A percentile compares a stretch with the other conserved stretches of the same genome.
phyloP scores from a whole-genome alignment of 768 basidiomycete genomes.

The Kwoniella dendrophila region DNA sequence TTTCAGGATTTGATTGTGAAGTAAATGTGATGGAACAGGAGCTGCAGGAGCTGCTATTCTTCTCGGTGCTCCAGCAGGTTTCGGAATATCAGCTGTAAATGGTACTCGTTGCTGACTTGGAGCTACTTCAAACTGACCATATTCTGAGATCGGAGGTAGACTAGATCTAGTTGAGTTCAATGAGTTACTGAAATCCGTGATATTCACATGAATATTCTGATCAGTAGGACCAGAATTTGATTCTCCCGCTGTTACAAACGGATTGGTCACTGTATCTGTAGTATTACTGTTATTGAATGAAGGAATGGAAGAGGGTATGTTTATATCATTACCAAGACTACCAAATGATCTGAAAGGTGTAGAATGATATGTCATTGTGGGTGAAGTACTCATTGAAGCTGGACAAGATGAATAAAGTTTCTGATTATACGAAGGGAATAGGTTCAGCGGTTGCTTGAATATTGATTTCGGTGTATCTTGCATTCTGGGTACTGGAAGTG shows the following conservation, averaged over 20 bases:
- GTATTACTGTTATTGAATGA: conserved; percentile 24
- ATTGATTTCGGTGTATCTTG: background rate
- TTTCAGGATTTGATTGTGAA: background rate
- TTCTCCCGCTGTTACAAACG: too few species aligned
- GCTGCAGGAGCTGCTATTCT: conserved; percentile 33
- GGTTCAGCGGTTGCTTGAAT: background rate
- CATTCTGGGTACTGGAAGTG: background rate
- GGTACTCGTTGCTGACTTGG: too few species aligned
- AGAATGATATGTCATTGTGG: background rate
- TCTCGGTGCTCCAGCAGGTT: background rate
- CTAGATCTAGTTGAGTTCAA: too few species aligned
- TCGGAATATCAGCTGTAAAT: too few species aligned
- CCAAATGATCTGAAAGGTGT: conserved; percentile 32
- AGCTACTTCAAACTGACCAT: background rate
- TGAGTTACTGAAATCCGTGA: too few species aligned
- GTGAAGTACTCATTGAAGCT: conserved; percentile 20
- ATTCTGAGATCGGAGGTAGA: too few species aligned
- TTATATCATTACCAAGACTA: too few species aligned
- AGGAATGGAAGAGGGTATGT: too few species aligned
- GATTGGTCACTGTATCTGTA: too few species aligned
- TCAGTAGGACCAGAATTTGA: too few species aligned
- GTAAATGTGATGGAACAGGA: conserved; percentile 1
- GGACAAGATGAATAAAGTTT: conserved; percentile 17
- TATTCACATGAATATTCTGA: too few species aligned
- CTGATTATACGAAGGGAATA: background rate